These are phyloP conservation scores for Microbotryum lychnidis-dioicae DNA, from an alignment of 1,284 basidiomycete genomes.

Conservation along the genomic window DNA sequence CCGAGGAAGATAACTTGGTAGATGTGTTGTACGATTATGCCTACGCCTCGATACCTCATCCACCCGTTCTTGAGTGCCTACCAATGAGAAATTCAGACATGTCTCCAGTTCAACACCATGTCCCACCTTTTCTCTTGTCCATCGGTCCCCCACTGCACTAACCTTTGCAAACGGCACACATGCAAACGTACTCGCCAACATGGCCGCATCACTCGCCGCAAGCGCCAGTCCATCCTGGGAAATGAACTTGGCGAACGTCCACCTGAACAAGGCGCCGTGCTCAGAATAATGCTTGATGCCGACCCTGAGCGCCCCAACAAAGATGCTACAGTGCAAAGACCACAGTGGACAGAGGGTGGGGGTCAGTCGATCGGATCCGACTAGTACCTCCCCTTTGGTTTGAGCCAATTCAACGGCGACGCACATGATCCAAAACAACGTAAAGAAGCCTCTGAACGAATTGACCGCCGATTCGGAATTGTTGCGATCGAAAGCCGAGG, in stretches of 20 bases:
- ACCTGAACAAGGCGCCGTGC: constrained; percentile 67
- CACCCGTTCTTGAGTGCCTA: constrained; percentile 56
- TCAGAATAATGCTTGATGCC: constrained; percentile 66
- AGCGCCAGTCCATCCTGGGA: constrained; percentile 75
- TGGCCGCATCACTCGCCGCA: constrained; percentile 70
- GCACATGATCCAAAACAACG: constrained; percentile 65
- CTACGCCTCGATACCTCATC: constrained; percentile 67
- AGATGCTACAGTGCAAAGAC: constrained; percentile 46
- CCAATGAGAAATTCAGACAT: not conserved
- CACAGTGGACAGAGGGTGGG: too few species aligned
- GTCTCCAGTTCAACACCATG: not conserved
- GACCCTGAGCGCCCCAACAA: constrained; percentile 66
- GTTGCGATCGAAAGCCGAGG: constrained; percentile 70
- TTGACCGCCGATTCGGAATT: constrained; percentile 66
- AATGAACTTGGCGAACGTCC: constrained; percentile 78
- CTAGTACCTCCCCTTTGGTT: too few species aligned
- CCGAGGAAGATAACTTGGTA: constrained; percentile 64
- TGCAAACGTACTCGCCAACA: constrained; percentile 66
- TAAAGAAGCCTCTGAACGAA: constrained; percentile 88
- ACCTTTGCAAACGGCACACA: constrained; percentile 74
- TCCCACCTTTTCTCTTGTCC: too few species aligned
- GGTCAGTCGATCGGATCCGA: too few species aligned
- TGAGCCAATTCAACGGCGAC: not conserved
- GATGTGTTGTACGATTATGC: constrained; percentile 65
- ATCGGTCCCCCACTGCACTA: not conserved